Evolutionary conservation across 2,329 filamentous ascomycete species (phyloP), one percentile per base, ranked within the genome.

Genomic region (Verticillium zaregamsianum): DNA sequence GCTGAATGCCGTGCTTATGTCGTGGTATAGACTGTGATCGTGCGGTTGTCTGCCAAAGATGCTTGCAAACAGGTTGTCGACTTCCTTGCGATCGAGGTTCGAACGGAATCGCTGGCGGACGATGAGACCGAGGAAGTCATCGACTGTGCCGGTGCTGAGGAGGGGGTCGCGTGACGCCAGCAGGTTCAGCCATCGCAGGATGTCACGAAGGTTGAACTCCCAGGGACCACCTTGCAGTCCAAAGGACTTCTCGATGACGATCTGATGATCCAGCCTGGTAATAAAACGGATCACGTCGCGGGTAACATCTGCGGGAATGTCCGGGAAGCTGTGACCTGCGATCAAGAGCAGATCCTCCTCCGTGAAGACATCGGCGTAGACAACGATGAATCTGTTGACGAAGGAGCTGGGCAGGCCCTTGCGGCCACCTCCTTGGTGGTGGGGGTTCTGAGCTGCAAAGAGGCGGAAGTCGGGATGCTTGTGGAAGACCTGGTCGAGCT

Each of bases 371-470:
- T 99, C 95, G 62, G 95, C 93, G 76, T 98, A 98, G 0, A 99
- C 96, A 20, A 99, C 94, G 40, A 96, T 95, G 73, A 99, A 99
- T 55, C 96, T 90, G 73, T 99, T 98, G 65, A 99, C 95, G 70
- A 99, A 99, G 1, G 95, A 98, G 62, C 90, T 91, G 1, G 95
- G 95, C 39, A 99, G 80, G 45, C 95, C 95, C 76, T 99, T 99
- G 68, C 95, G 87, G 11, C 95, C 95, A 65, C 95, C 94, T 62
- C 95, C 95, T 76, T 99, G 95, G 69, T 97, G 92, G 75, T 99
- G 95, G 9, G 95, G 95, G 72, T 99, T 99, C 73, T 99, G 95
- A 0, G 95, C 93, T 15, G 96, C 95, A 70, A 99, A 99, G 0
- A 99, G 85, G n/a, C 90, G 88, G 76, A 99, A 99, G 65, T 93